Conservation (phyloP, 169 alveolate species). For the Babesia divergens region DNA sequence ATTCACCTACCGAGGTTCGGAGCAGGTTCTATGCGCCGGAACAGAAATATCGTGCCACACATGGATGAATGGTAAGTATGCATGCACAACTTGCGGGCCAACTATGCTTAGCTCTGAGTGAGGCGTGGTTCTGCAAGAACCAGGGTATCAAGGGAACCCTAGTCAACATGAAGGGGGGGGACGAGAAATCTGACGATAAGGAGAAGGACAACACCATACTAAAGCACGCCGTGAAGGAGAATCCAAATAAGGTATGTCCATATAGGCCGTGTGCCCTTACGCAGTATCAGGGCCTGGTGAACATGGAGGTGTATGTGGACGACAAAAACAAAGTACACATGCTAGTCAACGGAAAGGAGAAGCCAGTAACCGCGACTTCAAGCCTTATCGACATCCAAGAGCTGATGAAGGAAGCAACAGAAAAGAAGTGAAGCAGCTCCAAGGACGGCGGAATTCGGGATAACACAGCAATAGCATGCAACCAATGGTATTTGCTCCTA, state of each 20-base stretch:
- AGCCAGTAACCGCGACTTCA: constrained; percentile 34
- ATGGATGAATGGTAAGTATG: constrained; percentile 58
- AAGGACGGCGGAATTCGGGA: too few relatives aligned
- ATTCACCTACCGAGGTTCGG: constrained; percentile 54
- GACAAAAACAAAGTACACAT: constrained; percentile 52
- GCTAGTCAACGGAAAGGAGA: constrained; percentile 59
- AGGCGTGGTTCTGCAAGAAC: constrained; percentile 64
- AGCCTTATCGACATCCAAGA: constrained; percentile 16
- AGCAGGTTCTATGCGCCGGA: constrained; percentile 52
- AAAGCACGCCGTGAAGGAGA: constrained; percentile 53
- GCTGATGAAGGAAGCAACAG: constrained; percentile 7
- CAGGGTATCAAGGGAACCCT: constrained; percentile 45
- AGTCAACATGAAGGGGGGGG: constrained; percentile 3
- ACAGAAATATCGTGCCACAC: constrained; percentile 52
- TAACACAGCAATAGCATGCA: too few relatives aligned
- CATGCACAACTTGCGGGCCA: too few relatives aligned
- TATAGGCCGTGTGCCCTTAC: not conserved
- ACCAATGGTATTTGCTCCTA: too few relatives aligned
- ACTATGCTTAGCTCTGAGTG: constrained; percentile 31
- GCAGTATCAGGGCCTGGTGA: constrained; percentile 33
- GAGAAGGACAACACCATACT: constrained; percentile 8
- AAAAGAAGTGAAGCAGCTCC: not conserved
- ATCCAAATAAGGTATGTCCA: constrained; percentile 4
- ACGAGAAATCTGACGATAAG: not conserved
- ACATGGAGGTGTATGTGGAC: constrained; percentile 59